Conservation (phyloP, 2,329 filamentous ascomycete genomes). For the Pseudocercospora musae region DNA sequence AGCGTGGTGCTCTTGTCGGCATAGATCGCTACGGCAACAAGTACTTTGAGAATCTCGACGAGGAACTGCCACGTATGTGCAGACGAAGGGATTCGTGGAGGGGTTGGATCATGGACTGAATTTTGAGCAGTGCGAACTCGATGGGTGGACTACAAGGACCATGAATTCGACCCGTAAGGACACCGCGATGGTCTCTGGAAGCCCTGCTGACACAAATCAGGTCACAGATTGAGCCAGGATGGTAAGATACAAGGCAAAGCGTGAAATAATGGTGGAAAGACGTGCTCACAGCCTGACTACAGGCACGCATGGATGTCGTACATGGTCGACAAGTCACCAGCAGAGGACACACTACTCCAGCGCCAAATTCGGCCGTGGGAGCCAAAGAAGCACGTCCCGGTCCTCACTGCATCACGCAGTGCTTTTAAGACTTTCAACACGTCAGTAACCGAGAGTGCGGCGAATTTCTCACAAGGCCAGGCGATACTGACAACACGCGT, state of each 20-base stretch:
- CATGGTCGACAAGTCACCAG: conserved; percentile 80
- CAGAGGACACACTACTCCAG: conserved; percentile 68
- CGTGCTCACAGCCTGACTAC: conserved; percentile 12
- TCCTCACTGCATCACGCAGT: conserved; percentile 69
- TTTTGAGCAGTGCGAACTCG: conserved; percentile 71
- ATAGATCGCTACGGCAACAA: conserved; percentile 93
- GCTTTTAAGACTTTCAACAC: conserved; percentile 94
- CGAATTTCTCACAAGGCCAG: background rate
- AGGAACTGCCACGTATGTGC: conserved; percentile 83
- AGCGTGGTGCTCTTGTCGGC: conserved; percentile 81
- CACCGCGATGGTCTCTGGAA: background rate
- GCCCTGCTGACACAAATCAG: conserved; percentile 47
- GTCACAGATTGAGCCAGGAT: conserved; percentile 87
- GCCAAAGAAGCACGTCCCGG: conserved; percentile 67
- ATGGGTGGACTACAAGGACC: conserved; percentile 95
- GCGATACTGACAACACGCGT: background rate
- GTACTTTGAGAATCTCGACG: conserved; percentile 85
- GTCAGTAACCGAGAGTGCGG: conserved; percentile 54
- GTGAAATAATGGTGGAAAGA: background rate
- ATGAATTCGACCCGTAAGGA: conserved; percentile 73
- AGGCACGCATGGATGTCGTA: conserved; percentile 98
- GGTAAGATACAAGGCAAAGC: conserved; percentile 43
- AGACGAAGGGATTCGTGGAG: conserved; percentile 45
- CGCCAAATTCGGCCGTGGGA: conserved; percentile 72
- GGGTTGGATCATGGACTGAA: conserved; percentile 1